phyloP scores from a whole-genome alignment of 2,329 filamentous ascomycete genomes.

The Ascochyta fabae region DNA sequence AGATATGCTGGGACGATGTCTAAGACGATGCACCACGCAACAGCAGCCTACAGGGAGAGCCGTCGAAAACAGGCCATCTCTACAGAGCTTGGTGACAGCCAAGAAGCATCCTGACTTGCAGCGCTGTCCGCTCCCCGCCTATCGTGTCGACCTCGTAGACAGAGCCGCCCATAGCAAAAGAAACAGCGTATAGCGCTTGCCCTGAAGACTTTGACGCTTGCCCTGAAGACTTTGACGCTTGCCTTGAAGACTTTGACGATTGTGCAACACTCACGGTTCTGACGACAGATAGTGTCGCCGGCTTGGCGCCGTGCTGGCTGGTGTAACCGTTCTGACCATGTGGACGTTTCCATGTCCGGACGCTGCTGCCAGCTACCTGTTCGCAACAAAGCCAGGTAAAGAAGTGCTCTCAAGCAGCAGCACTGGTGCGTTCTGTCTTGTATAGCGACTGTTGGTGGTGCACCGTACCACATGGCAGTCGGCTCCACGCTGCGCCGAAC shows the following conservation, averaged over 20 bases:
- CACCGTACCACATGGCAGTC: neutral
- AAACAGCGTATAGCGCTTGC: neutral
- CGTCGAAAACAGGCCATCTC: neutral
- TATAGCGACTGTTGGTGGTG: neutral
- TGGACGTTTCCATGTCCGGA: neutral
- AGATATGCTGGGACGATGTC: neutral
- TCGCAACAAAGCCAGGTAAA: no score
- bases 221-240: no score
- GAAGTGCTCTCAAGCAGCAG: no score
- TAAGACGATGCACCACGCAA: neutral
- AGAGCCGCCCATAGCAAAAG: neutral
- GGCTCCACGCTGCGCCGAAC: constrained; percentile 6
- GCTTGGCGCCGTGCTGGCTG: neutral
- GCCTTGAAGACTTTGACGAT: no score
- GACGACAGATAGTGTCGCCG: constrained; percentile 2
- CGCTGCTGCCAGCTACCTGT: no score
- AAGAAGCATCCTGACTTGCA: neutral
- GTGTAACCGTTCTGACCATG: neutral
- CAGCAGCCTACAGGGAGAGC: neutral
- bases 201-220: no score
- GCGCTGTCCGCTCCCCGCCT: neutral
- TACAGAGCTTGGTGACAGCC: neutral
- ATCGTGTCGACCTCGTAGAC: neutral
- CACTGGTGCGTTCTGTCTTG: neutral
- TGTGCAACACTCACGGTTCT: neutral